These are phyloP conservation scores for Geranium brycei DNA, from an alignment of 345 rosid genomes.

Conservation along the genomic window DNA sequence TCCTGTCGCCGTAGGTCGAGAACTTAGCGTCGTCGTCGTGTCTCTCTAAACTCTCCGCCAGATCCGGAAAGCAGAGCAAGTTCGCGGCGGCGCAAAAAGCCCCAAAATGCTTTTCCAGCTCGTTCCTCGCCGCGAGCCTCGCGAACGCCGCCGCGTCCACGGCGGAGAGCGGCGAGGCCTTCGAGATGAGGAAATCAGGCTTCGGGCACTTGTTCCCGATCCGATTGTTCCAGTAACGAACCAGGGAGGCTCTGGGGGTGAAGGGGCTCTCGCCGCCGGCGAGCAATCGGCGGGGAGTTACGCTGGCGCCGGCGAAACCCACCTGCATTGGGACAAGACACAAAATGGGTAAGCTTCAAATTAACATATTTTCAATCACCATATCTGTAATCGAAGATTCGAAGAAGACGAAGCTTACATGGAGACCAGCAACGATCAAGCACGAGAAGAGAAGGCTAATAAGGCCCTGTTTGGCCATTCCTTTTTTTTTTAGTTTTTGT, in stretches of 20 bases:
- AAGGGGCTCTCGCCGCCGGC: conserved; percentile 35
- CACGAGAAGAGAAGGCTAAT: neutral
- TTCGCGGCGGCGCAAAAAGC: conserved; percentile 36
- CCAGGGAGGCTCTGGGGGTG: conserved; percentile 50
- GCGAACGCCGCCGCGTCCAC: conserved; percentile 28
- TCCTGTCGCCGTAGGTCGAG: conserved; percentile 15
- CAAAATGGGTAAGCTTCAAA: neutral
- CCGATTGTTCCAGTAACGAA: conserved; percentile 79
- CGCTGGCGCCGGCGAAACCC: neutral
- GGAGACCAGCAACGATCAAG: neutral
- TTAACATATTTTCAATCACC: neutral
- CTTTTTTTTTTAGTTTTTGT: neutral
- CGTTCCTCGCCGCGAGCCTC: conserved; percentile 28
- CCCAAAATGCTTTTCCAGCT: conserved; percentile 22
- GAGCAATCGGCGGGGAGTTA: neutral
- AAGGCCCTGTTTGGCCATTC: neutral
- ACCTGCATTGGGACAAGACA: neutral
- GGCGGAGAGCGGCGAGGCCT: conserved; percentile 28
- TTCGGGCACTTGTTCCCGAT: conserved; percentile 20
- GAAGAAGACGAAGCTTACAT: neutral
- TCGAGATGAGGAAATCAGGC: conserved; percentile 26
- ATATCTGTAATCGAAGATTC: too few species aligned
- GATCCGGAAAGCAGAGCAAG: conserved; percentile 34
- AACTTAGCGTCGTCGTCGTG: conserved; percentile 23
- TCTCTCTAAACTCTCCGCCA: conserved; percentile 24